These are phyloP conservation scores for Ceratobasidium sp. DNA, from an alignment of 1,284 basidiomycete genomes.

Conservation along the genomic window DNA sequence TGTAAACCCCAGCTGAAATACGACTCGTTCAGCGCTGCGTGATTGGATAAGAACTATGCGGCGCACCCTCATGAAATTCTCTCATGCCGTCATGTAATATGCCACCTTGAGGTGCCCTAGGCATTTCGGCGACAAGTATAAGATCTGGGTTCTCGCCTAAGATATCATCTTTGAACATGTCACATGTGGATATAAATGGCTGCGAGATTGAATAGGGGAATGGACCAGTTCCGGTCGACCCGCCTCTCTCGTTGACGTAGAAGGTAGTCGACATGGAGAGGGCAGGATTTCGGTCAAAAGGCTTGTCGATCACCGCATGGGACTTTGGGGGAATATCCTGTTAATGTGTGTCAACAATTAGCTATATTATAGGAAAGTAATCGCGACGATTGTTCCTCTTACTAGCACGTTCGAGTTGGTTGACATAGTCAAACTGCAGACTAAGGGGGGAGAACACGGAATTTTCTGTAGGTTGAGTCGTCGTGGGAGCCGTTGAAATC, in stretches of 20 bases:
- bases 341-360: background rate
- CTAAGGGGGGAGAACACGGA: background rate
- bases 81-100: background rate
- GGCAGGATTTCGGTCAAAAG: conserved; percentile 28
- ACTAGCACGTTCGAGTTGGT: conserved; percentile 2
- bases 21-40: background rate
- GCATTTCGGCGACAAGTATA: conserved; percentile 12
- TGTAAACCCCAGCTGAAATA: conserved; percentile 26
- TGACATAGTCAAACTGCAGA: conserved; percentile 14
- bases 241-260: conserved; percentile 19
- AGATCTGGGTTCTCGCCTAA: conserved; percentile 12
- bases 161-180: conserved; percentile 10
- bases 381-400: background rate
- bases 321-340: conserved; percentile 24
- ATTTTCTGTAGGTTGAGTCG: too few species aligned
- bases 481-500: too few species aligned
- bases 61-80: conserved; percentile 36
- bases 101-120: too few species aligned
- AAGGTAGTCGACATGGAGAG: conserved; percentile 25
- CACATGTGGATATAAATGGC: conserved; percentile 8
- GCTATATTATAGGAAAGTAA: background rate
- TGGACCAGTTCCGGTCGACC: conserved; percentile 6
- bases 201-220: conserved; percentile 11
- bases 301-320: conserved; percentile 33
- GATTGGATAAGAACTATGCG: background rate